Evolutionary conservation across 1,284 basidiomycete species (phyloP), one percentile per base, ranked within the genome.

Genomic region (Fistulina hepatica): DNA sequence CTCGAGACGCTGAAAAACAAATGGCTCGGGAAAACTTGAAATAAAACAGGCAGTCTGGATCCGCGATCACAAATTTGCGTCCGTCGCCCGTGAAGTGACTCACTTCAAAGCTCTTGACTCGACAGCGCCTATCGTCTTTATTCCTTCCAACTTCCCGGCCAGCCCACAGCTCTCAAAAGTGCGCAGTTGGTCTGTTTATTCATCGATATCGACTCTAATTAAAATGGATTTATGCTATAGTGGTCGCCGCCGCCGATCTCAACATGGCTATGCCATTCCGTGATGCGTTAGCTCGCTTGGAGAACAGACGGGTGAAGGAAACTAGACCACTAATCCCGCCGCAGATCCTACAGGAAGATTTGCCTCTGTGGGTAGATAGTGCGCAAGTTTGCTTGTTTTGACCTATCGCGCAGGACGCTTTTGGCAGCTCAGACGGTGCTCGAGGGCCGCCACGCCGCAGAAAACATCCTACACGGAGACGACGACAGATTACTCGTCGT

Each of bases 401-500:
- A 45, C 47, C 42, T 21, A 40, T 36, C 26, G 39, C 6, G 27
- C 40, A 84, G 80, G 27, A 78, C 81, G 6, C 62, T 84, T 9
- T 59, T 67, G 36, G 81, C 82, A 22, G 83, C 81, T 0, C 73
- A 86, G 49, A 88, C 90, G 2, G 83, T 94, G 8, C 63, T 93
- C 9, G 78, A 90, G 48, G 90, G 89, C n/a, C 79, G 90, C 40
- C 62, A 73, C 44, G 71, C 75, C 17, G 76, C 79, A 3, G 90
- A 94, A 58, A 74, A 74, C 22, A 75, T 94, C 39, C 65, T 94
- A 26, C 73, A 70, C 45, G 89, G 90, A 15, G 73, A 81, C 42
- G 91, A 95, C 59, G 91, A 95, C 60, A 75, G 91, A 39, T 65
- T 97, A 16, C 61, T 93, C 37, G 89, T 97, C 5, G 79, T 94